Percentiles rank a stretch among this genome's conserved stretches.
phyloP scores from a whole-genome alignment of 768 basidiomycete genomes.

The Glaciozyma martinii region DNA sequence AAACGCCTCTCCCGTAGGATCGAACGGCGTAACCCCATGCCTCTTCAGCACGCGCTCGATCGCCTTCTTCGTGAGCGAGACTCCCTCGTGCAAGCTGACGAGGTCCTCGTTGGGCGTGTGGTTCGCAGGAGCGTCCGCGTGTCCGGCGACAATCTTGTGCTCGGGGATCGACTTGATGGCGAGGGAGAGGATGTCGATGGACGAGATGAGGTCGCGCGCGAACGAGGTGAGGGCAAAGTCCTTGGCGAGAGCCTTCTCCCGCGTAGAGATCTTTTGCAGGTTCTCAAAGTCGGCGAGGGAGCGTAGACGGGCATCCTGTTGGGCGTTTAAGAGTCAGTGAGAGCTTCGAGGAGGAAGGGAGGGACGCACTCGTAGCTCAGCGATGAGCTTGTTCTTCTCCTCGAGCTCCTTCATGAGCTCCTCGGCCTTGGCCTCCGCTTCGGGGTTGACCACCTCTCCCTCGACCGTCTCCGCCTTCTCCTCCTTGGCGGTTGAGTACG shows the following conservation, averaged over 20 bases:
- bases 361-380: constrained; percentile 49
- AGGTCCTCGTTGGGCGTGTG: constrained; percentile 38
- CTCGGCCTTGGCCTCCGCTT: constrained; percentile 24
- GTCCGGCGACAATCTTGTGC: constrained; percentile 36
- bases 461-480: constrained; percentile 17
- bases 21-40: constrained; percentile 83
- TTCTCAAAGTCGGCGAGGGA: constrained; percentile 93
- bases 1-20: constrained; percentile 83
- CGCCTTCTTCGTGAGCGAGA: constrained; percentile 82
- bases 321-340: neutral
- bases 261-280: constrained; percentile 77
- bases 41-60: constrained; percentile 82
- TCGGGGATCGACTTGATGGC: constrained; percentile 61
- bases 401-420: constrained; percentile 52
- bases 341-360: neutral
- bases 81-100: constrained; percentile 60
- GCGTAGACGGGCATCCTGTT: constrained; percentile 80
- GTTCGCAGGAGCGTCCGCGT: constrained; percentile 34
- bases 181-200: constrained; percentile 71
- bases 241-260: constrained; percentile 83
- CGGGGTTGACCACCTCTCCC: constrained; percentile 27
- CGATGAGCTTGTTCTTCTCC: constrained; percentile 68
- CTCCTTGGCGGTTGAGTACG: constrained; percentile 1
- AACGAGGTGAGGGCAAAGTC: constrained; percentile 90
- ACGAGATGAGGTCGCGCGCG: constrained; percentile 48